Conservation (phyloP, 306 rosid genomes). For the Alnus rubra region DNA sequence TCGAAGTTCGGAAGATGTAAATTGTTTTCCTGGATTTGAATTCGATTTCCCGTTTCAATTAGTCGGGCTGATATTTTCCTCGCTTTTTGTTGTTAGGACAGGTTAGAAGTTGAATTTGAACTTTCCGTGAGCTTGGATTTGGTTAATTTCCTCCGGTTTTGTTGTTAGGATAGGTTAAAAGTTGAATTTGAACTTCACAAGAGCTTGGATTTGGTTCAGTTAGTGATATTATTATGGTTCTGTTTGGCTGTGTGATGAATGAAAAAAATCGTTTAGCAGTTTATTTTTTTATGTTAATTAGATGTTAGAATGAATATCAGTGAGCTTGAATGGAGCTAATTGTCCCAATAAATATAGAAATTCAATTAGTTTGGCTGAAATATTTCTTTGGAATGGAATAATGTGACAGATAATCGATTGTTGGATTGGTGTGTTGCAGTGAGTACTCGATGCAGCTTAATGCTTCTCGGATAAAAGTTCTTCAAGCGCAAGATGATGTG, state of each 20-base stretch:
- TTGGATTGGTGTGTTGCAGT: conserved; percentile 47
- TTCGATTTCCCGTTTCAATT: too few relatives aligned
- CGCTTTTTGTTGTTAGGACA: too few relatives aligned
- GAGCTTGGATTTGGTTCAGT: neutral
- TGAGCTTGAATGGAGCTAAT: neutral
- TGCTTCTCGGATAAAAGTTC: conserved; percentile 89
- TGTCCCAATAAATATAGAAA: too few relatives aligned
- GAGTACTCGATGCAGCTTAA: conserved; percentile 97
- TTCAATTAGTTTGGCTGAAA: neutral
- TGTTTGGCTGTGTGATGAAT: neutral
- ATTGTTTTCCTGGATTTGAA: too few relatives aligned
- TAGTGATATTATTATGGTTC: neutral
- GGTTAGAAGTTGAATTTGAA: too few relatives aligned
- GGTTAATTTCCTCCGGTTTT: neutral
- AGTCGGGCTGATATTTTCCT: too few relatives aligned
- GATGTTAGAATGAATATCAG: neutral
- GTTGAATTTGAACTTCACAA: neutral
- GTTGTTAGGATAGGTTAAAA: neutral
- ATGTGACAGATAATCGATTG: neutral
- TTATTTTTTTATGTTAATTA: too few relatives aligned
- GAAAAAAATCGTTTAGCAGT: too few relatives aligned
- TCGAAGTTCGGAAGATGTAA: too few relatives aligned
- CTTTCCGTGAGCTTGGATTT: too few relatives aligned
- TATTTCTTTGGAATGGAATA: neutral
- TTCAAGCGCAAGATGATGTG: conserved; percentile 95